These are phyloP conservation scores for Neurospora crassa DNA, from an alignment of 2,329 filamentous ascomycete species.

Conservation along the genomic window DNA sequence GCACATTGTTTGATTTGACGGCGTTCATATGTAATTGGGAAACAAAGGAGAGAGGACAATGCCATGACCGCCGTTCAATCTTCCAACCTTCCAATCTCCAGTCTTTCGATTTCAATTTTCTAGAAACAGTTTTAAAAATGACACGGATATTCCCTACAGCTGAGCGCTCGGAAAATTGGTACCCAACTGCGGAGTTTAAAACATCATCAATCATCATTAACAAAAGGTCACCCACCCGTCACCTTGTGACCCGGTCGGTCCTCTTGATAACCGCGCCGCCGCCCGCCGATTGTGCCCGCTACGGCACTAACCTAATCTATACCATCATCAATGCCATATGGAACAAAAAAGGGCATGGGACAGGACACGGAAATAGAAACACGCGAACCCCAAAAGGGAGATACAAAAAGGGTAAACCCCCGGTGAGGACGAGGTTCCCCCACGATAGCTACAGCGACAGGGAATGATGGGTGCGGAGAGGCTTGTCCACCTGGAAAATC, in stretches of 20 bases:
- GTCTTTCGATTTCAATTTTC: background rate
- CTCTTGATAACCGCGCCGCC: background rate
- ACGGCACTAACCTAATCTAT: background rate
- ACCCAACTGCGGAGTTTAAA: background rate
- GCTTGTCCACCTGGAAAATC: background rate
- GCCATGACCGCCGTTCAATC: background rate
- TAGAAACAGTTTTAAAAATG: background rate
- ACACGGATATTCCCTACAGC: background rate
- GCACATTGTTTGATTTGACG: background rate
- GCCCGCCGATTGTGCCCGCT: background rate
- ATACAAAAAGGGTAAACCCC: background rate
- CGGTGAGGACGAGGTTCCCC: background rate
- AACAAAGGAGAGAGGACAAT: background rate
- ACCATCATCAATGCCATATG: background rate
- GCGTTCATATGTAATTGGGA: background rate
- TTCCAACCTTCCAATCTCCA: background rate
- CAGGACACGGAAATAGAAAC: background rate
- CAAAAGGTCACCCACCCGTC: background rate
- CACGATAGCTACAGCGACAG: background rate
- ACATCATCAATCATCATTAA: background rate
- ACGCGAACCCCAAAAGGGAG: background rate
- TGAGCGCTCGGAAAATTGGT: background rate
- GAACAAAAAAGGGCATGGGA: background rate
- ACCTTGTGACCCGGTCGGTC: background rate
- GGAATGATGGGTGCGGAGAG: background rate